phyloP scores from a whole-genome alignment of 2,329 filamentous ascomycete species.

The Alternaria brassicae region DNA sequence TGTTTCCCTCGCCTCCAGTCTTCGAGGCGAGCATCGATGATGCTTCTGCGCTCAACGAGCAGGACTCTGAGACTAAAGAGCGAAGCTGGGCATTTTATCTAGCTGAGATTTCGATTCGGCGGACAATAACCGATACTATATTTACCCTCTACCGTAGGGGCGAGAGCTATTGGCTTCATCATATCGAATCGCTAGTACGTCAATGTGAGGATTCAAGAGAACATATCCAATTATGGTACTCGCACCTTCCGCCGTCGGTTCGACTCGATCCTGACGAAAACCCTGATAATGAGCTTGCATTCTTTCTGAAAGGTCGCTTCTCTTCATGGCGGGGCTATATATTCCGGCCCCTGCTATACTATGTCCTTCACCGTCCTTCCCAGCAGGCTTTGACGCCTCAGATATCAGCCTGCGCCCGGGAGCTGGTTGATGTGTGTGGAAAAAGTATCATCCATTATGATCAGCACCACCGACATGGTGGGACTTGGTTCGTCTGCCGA shows the following conservation, averaged over 20 bases:
- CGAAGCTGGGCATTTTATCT: background rate
- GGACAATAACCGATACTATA: background rate
- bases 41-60: background rate
- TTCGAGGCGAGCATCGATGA: background rate
- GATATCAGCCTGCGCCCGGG: background rate
- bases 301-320: no score
- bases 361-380: background rate
- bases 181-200: background rate
- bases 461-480: background rate
- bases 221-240: background rate
- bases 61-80: background rate
- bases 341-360: background rate
- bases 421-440: background rate
- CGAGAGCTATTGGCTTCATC: background rate
- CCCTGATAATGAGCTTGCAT: no score
- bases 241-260: background rate
- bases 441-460: no score
- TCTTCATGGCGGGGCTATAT: background rate
- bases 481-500: background rate
- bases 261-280: background rate
- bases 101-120: background rate
- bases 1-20: background rate
- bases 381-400: background rate
- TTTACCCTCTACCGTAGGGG: background rate
- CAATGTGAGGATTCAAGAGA: background rate